Evolutionary conservation across 2,329 filamentous ascomycete species (phyloP).

Genomic region (Fusarium euwallaceae): DNA sequence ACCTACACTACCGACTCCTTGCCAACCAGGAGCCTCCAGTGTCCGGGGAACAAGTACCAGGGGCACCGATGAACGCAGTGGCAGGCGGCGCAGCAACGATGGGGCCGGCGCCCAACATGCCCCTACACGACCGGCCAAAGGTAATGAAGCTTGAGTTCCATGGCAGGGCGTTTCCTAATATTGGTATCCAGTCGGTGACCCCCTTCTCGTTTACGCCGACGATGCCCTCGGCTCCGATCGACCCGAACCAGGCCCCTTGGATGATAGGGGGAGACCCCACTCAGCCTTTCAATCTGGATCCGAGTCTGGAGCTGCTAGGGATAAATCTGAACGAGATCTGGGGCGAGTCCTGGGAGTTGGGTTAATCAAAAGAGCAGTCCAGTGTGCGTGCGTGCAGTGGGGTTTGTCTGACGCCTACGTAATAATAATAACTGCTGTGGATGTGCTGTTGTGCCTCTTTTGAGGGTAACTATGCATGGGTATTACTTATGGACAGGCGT

Average conservation of each 20-base stretch:
- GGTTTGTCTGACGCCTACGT: constrained; percentile 31
- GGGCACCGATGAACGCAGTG: constrained; percentile 41
- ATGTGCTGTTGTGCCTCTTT: constrained; percentile 15
- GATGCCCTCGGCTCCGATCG: constrained; percentile 52
- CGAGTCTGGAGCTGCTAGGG: constrained; percentile 66
- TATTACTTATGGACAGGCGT: constrained; percentile 16
- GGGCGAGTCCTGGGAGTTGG: constrained; percentile 64
- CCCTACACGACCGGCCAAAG: constrained; percentile 55
- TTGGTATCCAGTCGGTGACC: constrained; percentile 55
- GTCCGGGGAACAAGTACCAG: constrained; percentile 48
- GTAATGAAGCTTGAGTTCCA: constrained; percentile 52
- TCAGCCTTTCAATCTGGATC: constrained; percentile 64
- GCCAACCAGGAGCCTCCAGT: constrained; percentile 65
- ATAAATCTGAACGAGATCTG: constrained; percentile 69
- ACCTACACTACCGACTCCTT: constrained; percentile 68
- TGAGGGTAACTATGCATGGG: constrained; percentile 9
- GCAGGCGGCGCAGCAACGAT: constrained; percentile 37
- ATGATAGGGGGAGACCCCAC: constrained; percentile 49
- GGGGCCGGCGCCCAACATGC: constrained; percentile 49
- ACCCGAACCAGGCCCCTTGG: constrained; percentile 52
- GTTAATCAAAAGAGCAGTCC: constrained; percentile 40
- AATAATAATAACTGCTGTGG: constrained; percentile 43
- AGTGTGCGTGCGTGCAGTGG: background rate
- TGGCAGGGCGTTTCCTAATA: constrained; percentile 48
- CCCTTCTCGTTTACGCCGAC: constrained; percentile 56